Evolutionary conservation across 129 eudicot genomes (phyloP).

Genomic region (Tanacetum coccineum): DNA sequence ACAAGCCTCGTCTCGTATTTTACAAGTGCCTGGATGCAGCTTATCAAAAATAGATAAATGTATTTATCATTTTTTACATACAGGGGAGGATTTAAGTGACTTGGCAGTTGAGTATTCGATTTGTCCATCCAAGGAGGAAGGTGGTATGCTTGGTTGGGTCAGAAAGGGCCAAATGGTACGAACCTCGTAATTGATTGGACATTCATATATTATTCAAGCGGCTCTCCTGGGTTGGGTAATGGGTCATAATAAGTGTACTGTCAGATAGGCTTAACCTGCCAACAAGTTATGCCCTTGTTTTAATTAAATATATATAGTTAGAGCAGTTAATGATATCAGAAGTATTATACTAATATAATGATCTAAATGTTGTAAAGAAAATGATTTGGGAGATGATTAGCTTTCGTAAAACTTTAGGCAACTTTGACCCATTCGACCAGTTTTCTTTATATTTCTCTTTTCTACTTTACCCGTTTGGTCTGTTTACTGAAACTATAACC

Average conservation of each 20-base stretch:
- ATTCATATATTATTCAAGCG: background rate
- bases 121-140: conserved; percentile 90
- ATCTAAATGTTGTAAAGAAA: background rate
- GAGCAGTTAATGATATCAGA: background rate
- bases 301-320: background rate
- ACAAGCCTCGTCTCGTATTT: background rate
- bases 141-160: conserved; percentile 99
- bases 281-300: background rate
- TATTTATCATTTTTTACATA: conserved; percentile 12
- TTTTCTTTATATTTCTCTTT: background rate
- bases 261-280: background rate
- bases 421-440: background rate
- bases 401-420: background rate
- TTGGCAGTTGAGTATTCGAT: conserved; percentile 81
- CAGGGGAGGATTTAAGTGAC: conserved; percentile 94
- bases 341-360: background rate
- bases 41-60: background rate
- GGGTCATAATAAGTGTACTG: background rate
- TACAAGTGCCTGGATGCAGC: background rate
- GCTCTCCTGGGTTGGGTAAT: background rate
- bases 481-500: background rate
- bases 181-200: conserved; percentile 12
- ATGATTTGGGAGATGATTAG: conserved; percentile 1
- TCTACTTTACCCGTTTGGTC: background rate
- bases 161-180: conserved; percentile 97